Base-by-base conservation (phyloP, 192 early-diverging fungal genomes). In the Chytriomyces hyalinus region DNA sequence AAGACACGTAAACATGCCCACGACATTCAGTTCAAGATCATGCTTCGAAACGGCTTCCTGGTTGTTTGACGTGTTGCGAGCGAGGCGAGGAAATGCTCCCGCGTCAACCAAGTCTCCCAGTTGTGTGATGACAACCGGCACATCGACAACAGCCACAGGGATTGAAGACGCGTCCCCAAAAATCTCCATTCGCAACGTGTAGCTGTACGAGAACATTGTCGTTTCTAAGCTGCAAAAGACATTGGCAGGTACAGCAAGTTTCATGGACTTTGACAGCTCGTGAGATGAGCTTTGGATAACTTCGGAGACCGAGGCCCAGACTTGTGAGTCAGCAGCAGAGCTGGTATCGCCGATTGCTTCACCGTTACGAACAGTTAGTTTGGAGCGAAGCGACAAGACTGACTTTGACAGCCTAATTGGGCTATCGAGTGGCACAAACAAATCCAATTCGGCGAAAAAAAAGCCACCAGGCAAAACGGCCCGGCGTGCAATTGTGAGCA, bases 51-150 rank as follows among this genome's bases (percentile, higher is more conserved):
- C 44, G 15, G 43, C 13, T 28, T 43, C 66, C 11, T 11, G 9
- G 44, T 67, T 48, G 15, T 15, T 45, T 67, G 66, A 67, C 4
- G 11, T 5, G 44, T 67, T 67, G 11, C 66, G 26, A 13, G 44
- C 15, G 11, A 67, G 44, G 8, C 11, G 46, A 47, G 66, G 66
- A 67, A 67, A 43, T 46, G 66, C 46, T 4, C 15, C 10, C 8
- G 44, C 17, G 13, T 67, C 66, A 8, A 17, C 6, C 46, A 67
- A 47, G 15, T 67, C 66, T 45, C 66, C 66, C 11, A 13, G 11
- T 8, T 61, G 20, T 4, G 50, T 63, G 45, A 73, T 59, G n/a
- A 73, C 72, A 13, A 73, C 72, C 4, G 72, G 72, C 9, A 73
- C 20, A 20, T 73, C 72, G 7, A 73, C 6, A 47, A 63, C 60